Conservation (phyloP, 768 basidiomycete species). For the Leccinum incarnatum region DNA sequence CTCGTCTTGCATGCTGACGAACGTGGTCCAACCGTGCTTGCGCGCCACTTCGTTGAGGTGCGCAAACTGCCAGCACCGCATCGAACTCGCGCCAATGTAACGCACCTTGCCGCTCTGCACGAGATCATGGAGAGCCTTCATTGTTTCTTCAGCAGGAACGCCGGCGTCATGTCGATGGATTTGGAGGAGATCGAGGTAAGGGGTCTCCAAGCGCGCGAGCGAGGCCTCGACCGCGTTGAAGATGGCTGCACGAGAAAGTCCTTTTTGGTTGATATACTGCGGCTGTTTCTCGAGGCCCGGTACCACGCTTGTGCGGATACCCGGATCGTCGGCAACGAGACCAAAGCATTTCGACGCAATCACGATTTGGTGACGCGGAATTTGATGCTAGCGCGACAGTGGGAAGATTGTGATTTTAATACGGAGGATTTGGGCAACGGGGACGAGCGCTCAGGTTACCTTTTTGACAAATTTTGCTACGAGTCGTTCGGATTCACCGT, state of each 20-base stretch:
- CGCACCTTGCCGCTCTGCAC: constrained; percentile 48
- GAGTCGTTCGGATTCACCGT: constrained; percentile 35
- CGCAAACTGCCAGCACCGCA: constrained; percentile 44
- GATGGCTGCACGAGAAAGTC: constrained; percentile 37
- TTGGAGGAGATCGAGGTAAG: constrained; percentile 43
- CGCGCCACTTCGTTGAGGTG: constrained; percentile 43
- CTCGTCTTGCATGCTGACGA: constrained; percentile 55
- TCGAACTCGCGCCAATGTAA: constrained; percentile 49
- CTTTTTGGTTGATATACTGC: constrained; percentile 32
- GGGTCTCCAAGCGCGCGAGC: constrained; percentile 34
- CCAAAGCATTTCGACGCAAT: constrained; percentile 30
- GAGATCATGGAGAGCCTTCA: constrained; percentile 50
- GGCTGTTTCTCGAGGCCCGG: constrained; percentile 5
- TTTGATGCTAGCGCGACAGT: constrained; percentile 23
- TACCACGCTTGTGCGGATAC: background rate
- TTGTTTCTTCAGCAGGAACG: constrained; percentile 42
- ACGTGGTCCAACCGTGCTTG: constrained; percentile 49
- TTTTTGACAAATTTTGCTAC: constrained; percentile 37
- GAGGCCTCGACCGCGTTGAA: constrained; percentile 40
- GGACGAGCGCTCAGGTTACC: constrained; percentile 7
- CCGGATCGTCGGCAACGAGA: constrained; percentile 11
- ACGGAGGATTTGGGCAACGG: background rate
- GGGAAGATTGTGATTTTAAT: background rate
- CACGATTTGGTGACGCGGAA: constrained; percentile 33
- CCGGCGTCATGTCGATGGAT: constrained; percentile 42